Percentiles rank a stretch among this genome's conserved stretches.
phyloP scores from a whole-genome alignment of 1,284 basidiomycete genomes.

The Puccinia horiana region DNA sequence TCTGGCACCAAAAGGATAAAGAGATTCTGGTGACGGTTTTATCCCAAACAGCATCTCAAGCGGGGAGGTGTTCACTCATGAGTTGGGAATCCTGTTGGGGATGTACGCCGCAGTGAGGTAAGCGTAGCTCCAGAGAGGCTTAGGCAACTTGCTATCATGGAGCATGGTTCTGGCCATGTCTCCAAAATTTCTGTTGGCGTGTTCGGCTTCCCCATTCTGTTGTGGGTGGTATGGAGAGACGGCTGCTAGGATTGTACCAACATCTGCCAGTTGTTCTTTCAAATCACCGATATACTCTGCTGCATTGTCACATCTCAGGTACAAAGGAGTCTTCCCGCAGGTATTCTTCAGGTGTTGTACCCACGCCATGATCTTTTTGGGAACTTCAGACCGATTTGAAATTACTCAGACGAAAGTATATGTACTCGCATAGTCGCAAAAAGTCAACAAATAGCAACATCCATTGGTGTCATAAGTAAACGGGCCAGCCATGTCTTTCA shows the following conservation, averaged over 20 bases:
- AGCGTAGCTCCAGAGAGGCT: not conserved
- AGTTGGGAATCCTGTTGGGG: conserved; percentile 4
- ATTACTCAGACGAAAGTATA: not conserved
- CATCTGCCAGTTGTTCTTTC: not conserved
- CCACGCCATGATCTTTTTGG: conserved; percentile 9
- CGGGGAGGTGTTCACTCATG: not conserved
- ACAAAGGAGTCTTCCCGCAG: not conserved
- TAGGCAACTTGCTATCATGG: not conserved
- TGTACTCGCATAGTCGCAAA: not conserved
- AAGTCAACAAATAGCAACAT: not conserved
- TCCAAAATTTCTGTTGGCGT: not conserved
- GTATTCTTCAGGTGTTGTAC: not conserved
- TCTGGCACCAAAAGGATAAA: not conserved
- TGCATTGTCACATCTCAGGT: not conserved
- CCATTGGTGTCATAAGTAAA: not conserved
- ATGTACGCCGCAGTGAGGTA: not conserved
- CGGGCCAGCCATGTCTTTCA: not conserved
- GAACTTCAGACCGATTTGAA: not conserved
- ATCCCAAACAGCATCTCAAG: no score
- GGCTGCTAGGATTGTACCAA: not conserved
- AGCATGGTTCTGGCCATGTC: conserved; percentile 24
- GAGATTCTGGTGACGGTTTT: no score
- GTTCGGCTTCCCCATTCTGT: conserved; percentile 10
- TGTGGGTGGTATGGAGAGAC: not conserved
- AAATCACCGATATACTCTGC: no score